phyloP scores from a whole-genome alignment of 768 basidiomycete species.

The Hortiboletus campestris region DNA sequence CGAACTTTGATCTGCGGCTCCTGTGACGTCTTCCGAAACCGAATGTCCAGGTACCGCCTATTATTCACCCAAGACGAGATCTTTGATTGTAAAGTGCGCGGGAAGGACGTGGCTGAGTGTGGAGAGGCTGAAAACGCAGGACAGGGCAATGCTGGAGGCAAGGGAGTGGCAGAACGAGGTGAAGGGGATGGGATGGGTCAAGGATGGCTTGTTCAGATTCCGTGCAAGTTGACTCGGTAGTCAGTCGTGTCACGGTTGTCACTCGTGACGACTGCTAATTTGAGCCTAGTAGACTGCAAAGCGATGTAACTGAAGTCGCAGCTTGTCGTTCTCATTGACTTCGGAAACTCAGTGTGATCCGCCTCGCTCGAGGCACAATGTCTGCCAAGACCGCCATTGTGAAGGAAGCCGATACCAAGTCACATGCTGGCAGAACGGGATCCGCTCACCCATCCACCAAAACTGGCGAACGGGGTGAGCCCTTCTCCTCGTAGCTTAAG shows the following conservation, averaged over 20 bases:
- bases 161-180: conserved; percentile 83
- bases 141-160: conserved; percentile 50
- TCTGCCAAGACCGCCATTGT: conserved; percentile 10
- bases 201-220: conserved; percentile 16
- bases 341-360: conserved; percentile 10
- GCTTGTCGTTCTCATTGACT: not conserved
- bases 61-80: conserved; percentile 38
- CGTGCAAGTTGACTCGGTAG: not conserved
- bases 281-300: not conserved
- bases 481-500: not conserved
- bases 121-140: conserved; percentile 58
- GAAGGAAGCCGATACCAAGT: conserved; percentile 20
- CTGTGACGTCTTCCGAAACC: not conserved
- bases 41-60: conserved; percentile 42
- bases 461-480: conserved; percentile 33
- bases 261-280: conserved; percentile 19
- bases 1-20: not conserved
- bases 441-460: conserved; percentile 17
- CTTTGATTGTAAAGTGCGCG: conserved; percentile 57
- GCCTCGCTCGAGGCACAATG: conserved; percentile 21
- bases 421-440: conserved; percentile 6
- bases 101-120: conserved; percentile 52
- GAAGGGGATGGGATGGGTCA: conserved; percentile 29
- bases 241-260: conserved; percentile 13
- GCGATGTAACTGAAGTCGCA: not conserved